Evolutionary conservation across 805 yeast species (phyloP).

Genomic region (Metschnikowia orientalis): DNA sequence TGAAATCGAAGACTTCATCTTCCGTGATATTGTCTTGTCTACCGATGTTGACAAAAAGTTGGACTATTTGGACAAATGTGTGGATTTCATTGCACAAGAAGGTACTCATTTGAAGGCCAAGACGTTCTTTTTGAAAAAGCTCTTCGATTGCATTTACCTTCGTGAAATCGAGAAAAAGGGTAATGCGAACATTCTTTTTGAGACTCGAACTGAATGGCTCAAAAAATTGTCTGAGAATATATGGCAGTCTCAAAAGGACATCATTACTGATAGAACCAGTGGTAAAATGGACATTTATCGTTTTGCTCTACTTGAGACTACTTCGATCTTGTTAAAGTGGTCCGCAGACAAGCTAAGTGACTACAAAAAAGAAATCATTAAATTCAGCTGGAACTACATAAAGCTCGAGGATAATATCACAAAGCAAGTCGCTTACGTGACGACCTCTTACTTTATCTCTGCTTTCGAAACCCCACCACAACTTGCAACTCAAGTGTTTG

Average conservation of each 20-base stretch:
- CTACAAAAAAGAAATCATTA: slow-evolving; percentile 77
- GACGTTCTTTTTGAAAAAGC: slow-evolving; percentile 49
- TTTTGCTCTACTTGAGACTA: slow-evolving; percentile 73
- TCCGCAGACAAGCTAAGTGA: slow-evolving; percentile 57
- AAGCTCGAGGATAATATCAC: slow-evolving; percentile 83
- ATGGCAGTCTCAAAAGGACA: slow-evolving; percentile 66
- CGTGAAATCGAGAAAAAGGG: slow-evolving; percentile 54
- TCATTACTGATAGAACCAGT: slow-evolving; percentile 49
- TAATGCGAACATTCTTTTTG: slow-evolving; percentile 44
- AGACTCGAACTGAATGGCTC: slow-evolving; percentile 56
- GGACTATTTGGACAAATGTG: slow-evolving; percentile 47
- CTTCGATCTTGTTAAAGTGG: slow-evolving; percentile 69
- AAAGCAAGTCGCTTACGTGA: slow-evolving; percentile 89
- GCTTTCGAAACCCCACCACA: slow-evolving; percentile 86
- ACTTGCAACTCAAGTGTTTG: slow-evolving; percentile 87
- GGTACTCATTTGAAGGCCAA: slow-evolving; percentile 48
- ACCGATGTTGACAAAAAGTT: slow-evolving; percentile 45
- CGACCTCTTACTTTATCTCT: slow-evolving; percentile 80
- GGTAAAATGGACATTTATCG: slow-evolving; percentile 73
- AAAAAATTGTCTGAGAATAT: slow-evolving; percentile 54
- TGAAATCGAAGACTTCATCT: slow-evolving; percentile 54
- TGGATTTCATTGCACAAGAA: slow-evolving; percentile 42
- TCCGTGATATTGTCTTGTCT: slow-evolving; percentile 49
- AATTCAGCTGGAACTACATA: slow-evolving; percentile 91
- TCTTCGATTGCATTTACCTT: slow-evolving; percentile 63